These are phyloP conservation scores for Neovahlkampfia damariscottae DNA, from an alignment of 78 protist species.

Conservation along the genomic window DNA sequence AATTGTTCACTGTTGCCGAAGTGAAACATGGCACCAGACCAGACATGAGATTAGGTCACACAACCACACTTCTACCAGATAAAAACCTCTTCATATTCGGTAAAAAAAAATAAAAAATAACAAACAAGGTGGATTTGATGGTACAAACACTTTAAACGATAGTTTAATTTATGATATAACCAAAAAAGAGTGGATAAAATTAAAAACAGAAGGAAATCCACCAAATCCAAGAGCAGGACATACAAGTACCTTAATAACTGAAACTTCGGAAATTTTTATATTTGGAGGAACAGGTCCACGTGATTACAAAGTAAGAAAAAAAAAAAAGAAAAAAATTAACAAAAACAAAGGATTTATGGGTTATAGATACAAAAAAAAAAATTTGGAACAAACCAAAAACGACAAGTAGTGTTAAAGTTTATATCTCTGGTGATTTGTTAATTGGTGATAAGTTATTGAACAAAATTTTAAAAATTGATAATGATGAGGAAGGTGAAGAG, in stretches of 20 bases:
- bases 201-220: background rate
- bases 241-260: background rate
- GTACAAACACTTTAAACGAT: background rate
- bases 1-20: no score
- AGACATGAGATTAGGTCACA: background rate
- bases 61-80: background rate
- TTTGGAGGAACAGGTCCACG: background rate
- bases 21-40: slow-evolving; percentile 3
- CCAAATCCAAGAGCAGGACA: slow-evolving; percentile 1
- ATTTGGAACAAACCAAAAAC: background rate
- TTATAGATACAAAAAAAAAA: background rate
- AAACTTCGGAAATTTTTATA: background rate
- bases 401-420: background rate
- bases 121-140: background rate
- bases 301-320: background rate
- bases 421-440: background rate
- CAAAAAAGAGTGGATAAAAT: background rate
- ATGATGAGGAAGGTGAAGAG: no score
- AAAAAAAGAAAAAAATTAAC: no score
- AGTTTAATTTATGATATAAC: background rate
- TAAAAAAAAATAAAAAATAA: no score
- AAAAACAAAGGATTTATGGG: background rate
- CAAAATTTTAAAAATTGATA: no score
- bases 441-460: background rate
- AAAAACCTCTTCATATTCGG: background rate